Conservation (phyloP, 345 rosid species). For the Adansonia digitata region DNA sequence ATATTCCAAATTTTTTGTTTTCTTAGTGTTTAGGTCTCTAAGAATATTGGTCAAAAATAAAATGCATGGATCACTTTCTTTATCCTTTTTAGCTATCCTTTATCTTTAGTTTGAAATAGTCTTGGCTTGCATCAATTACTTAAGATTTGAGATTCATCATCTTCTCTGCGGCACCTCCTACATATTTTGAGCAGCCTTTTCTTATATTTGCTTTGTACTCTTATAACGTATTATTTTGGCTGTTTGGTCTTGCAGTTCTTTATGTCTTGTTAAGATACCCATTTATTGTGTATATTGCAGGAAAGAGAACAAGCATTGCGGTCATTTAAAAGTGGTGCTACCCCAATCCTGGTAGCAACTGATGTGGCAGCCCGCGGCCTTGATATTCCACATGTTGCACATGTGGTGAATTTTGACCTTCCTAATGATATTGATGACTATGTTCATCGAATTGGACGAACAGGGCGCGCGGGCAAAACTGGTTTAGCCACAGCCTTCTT, state of each 20-base stretch:
- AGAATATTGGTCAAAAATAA: background rate
- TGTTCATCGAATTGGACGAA: constrained; percentile 93
- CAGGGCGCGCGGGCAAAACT: constrained; percentile 91
- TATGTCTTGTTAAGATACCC: background rate
- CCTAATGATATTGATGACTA: constrained; percentile 97
- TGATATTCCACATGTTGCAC: constrained; percentile 92
- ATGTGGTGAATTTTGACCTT: constrained; percentile 91
- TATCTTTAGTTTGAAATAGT: background rate
- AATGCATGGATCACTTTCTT: background rate
- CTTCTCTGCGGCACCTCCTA: background rate
- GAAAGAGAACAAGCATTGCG: constrained; percentile 88
- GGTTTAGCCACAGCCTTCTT: constrained; percentile 97
- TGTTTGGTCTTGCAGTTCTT: background rate
- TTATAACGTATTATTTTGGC: background rate
- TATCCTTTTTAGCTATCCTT: background rate
- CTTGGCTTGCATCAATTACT: background rate
- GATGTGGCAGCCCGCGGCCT: constrained; percentile 97
- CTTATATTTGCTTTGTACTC: background rate
- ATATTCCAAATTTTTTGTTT: background rate
- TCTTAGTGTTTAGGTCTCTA: background rate
- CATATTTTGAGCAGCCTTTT: background rate
- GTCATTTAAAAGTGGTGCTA: constrained; percentile 80
- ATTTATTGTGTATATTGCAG: constrained; percentile 33
- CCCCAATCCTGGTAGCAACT: constrained; percentile 94
- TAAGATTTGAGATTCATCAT: background rate